Evolutionary conservation across 2,329 filamentous ascomycete species (phyloP), one percentile per base, ranked within the genome.

Genomic region (Alternaria gaisen): DNA sequence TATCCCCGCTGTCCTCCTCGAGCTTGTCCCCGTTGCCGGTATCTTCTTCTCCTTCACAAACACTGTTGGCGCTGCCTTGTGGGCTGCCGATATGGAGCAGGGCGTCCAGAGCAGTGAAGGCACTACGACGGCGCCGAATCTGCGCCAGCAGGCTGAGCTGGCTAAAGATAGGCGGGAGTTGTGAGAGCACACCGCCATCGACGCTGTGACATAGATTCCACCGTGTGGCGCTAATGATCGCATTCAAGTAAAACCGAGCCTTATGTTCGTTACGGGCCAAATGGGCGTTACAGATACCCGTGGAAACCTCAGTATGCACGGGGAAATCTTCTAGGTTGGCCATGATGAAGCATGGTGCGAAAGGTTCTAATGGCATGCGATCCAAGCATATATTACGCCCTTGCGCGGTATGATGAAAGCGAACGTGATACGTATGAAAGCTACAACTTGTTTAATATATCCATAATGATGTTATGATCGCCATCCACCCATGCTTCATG

Each of bases 1-100:
- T 7, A 91, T 97, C 58, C 87, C 92, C 3, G 90, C 93, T 5
- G 92, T 91, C 48, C 80, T 95, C 1, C 84, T 97, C 4, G 93
- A 97, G 76, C 90, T 97, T 83, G 81, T 97, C 2, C 94, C 94
- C 0, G 82, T 97, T 63, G 88, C 85, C 7, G 94, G 91, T 6
- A 90, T 97, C 54, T 85, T 94, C 62, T 97, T 97, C 73, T 86
- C 91, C 0, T 97, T 96, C 77, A 97, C 93, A 16, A 97, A 97
- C 77, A 91, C 92, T 1, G 93, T 97, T 60, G 94, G 93, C 8
- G 94, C 94, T 55, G 94, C 94, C 8, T 82, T 98, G n/a, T 97
- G 93, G 93, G 94, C 94, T 41, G 91, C 92, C 18, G 93, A 96
- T 77, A 87, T 96, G 60, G 93, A 96, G 77, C 59, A 75, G 56